A percentile compares a stretch with the other conserved stretches of the same genome.
phyloP scores from a whole-genome alignment of 768 basidiomycete genomes.

The Pleurotus djamor region DNA sequence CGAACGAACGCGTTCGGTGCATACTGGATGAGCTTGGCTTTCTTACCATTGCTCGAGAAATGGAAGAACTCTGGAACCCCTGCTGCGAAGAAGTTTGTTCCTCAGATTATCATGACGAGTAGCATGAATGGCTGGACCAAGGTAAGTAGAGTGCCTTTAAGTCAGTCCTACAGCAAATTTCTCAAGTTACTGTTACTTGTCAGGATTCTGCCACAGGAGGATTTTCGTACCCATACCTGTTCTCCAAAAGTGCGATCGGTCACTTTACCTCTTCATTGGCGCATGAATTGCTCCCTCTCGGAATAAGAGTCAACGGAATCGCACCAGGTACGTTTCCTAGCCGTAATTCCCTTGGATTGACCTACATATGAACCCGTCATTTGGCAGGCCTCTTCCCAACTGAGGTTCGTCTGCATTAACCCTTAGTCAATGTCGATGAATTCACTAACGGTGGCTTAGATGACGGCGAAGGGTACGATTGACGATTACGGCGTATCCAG shows the following conservation, averaged over 20 bases:
- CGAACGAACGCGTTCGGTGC: slow-evolving; percentile 42
- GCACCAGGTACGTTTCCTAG: slow-evolving; percentile 29
- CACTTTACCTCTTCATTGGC: slow-evolving; percentile 45
- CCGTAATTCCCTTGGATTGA: neutral
- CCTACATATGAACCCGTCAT: neutral
- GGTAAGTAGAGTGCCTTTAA: slow-evolving; percentile 14
- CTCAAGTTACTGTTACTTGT: neutral
- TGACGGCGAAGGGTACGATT: neutral
- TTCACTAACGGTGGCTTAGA: neutral
- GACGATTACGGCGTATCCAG: neutral
- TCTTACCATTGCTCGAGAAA: slow-evolving; percentile 48
- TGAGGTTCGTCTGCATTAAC: slow-evolving; percentile 11
- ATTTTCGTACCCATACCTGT: slow-evolving; percentile 41
- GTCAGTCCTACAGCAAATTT: neutral
- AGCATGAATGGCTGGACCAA: slow-evolving; percentile 56
- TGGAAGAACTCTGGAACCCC: slow-evolving; percentile 32
- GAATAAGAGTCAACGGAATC: slow-evolving; percentile 46
- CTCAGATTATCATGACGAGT: slow-evolving; percentile 47
- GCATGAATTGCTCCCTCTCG: slow-evolving; percentile 44
- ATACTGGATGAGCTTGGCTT: slow-evolving; percentile 55
- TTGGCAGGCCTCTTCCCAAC: slow-evolving; percentile 28
- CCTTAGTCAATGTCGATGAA: neutral
- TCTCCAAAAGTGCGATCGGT: slow-evolving; percentile 46
- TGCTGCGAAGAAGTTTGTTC: slow-evolving; percentile 33
- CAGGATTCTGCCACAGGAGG: slow-evolving; percentile 41